Conservation (phyloP, 169 alveolate genomes). For the Plasmodium coatneyi region DNA sequence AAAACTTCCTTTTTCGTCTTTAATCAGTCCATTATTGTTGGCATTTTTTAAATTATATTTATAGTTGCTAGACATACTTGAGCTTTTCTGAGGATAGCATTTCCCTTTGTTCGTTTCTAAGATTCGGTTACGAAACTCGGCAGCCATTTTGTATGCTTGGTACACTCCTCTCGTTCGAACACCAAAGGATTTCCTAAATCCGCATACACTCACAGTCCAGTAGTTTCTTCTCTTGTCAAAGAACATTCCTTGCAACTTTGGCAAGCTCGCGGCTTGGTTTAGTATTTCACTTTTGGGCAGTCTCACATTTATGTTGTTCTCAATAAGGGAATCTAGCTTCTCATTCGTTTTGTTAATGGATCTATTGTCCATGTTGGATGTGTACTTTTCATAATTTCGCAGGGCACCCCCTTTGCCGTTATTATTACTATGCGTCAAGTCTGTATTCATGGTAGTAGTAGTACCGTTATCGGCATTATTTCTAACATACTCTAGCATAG, state of each 20-base stretch:
- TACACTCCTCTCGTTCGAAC: conserved; percentile 76
- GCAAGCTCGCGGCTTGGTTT: conserved; percentile 73
- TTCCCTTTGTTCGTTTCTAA: conserved; percentile 70
- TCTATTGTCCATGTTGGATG: conserved; percentile 1
- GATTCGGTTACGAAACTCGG: conserved; percentile 71
- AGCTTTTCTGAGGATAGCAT: conserved; percentile 56
- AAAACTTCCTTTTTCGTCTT: conserved; percentile 34
- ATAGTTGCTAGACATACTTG: conserved; percentile 35
- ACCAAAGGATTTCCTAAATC: conserved; percentile 75
- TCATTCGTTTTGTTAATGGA: conserved; percentile 37
- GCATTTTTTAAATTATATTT: conserved; percentile 42
- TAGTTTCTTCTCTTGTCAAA: conserved; percentile 76
- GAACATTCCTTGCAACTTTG: conserved; percentile 75
- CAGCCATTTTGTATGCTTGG: conserved; percentile 76
- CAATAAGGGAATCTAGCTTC: conserved; percentile 46
- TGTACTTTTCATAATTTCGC: conserved; percentile 37
- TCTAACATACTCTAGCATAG: background rate
- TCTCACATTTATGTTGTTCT: conserved; percentile 29
- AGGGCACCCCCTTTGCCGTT: background rate
- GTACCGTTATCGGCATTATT: background rate
- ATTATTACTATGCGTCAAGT: background rate
- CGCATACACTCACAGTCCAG: conserved; percentile 77
- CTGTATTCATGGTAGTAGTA: background rate
- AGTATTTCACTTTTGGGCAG: conserved; percentile 76
- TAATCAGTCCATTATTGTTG: background rate